Evolutionary conservation across 2,329 filamentous ascomycete genomes (phyloP), one percentile per base, ranked within the genome.

Genomic region (Fusarium irregulare): DNA sequence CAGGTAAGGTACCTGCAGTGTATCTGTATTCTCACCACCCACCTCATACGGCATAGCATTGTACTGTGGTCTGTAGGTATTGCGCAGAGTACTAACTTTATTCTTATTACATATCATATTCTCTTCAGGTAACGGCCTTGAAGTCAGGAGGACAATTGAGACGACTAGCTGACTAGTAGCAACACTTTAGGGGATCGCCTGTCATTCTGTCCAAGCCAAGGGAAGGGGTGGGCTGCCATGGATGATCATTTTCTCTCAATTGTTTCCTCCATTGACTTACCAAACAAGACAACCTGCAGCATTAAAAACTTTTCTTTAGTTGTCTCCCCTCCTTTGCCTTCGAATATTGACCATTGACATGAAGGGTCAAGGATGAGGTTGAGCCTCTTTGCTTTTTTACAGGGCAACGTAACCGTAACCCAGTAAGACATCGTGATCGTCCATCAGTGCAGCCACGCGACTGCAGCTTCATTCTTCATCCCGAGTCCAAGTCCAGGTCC

Each of bases 381-480:
- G 53, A 58, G 48, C 53, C 54, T 62, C 59, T 65, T 71, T 71
- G 64, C 68, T 72, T 71, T 70, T 69, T 40, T 27, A 45, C 54
- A 70, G 71, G 45, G 48, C 64, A 44, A 61, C 51, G 37, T 20
- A 55, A 32, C 40, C 25, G 34, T 46, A 55, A 47, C 32, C 55
- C 45, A 69, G 48, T 55, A 44, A 48, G 51, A 55, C 48, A 49
- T 59, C 46, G 49, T 71, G 63, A 56, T 41, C 59, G 45, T 44
- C 68, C 28, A 30, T 42, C 27, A 56, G 45, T 44, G 32, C 44
- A 66, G 60, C 63, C 55, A 64, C 59, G 18, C 59, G 20, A 30
- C 45, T 67, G 53, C 56, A 67, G 64, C 48, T 58, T 67, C 61
- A 54, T 56, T 56, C 48, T 58, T 67, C 61, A 50, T 56, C 53